Evolutionary conservation across 768 basidiomycete species (phyloP).

Genomic region (Kwoniella sp.): DNA sequence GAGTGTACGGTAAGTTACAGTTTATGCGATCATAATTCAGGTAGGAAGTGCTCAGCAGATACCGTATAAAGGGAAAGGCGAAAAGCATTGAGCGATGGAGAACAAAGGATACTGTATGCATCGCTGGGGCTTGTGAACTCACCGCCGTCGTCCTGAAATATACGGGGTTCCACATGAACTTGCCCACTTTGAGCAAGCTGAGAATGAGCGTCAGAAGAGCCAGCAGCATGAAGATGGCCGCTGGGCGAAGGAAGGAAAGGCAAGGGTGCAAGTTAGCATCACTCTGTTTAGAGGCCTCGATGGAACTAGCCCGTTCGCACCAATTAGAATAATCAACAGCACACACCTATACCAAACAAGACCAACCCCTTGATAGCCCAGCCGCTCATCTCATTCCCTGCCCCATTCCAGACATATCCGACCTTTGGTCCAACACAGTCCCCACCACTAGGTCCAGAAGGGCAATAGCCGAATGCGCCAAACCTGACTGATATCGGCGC

Average conservation of each 20-base stretch:
- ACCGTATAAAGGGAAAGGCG: no score
- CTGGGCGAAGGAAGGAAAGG: conserved; percentile 18
- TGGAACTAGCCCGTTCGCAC: not conserved
- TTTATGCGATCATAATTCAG: no score
- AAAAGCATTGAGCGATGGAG: no score
- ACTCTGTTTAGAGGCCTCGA: no score
- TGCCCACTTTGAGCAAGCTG: conserved; percentile 29
- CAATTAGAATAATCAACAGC: not conserved
- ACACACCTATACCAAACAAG: conserved; percentile 39
- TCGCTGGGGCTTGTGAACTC: no score
- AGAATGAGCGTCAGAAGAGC: conserved; percentile 34
- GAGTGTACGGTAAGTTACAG: no score
- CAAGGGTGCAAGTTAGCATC: no score
- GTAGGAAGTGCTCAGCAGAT: no score
- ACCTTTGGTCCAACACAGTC: conserved; percentile 14
- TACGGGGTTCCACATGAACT: conserved; percentile 39
- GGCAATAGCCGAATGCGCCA: conserved; percentile 43
- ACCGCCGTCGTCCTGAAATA: conserved; percentile 41
- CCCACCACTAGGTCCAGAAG: not conserved
- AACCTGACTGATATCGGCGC: conserved; percentile 13
- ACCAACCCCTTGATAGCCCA: conserved; percentile 38
- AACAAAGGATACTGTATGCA: no score
- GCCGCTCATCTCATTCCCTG: conserved; percentile 22
- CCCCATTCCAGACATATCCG: conserved; percentile 29
- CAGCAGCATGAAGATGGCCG: conserved; percentile 35